Conservation (phyloP, 1,139 yeast genomes). For the Sugiyamaella japonica region DNA sequence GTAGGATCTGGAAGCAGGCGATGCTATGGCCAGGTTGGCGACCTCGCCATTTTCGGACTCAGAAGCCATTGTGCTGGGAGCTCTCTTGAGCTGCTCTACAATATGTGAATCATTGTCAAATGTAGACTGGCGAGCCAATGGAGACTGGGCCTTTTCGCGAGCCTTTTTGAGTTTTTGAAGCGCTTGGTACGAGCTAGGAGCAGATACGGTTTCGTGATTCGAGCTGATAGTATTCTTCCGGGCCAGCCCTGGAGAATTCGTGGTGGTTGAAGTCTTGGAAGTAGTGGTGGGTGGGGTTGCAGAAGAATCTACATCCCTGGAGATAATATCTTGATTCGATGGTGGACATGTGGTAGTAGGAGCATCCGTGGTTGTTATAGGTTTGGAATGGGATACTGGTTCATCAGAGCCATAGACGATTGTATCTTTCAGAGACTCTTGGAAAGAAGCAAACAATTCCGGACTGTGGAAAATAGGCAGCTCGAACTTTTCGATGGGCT, state of each 20-base stretch:
- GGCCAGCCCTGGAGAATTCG: constrained; percentile 21
- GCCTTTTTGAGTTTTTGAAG: constrained; percentile 24
- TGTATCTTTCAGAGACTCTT: constrained; percentile 10
- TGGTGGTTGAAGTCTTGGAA: background rate
- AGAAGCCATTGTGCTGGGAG: constrained; percentile 10
- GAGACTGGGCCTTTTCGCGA: constrained; percentile 13
- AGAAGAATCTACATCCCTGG: background rate
- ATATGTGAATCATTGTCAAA: constrained; percentile 26
- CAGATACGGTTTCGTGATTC: constrained; percentile 21
- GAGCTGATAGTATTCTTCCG: constrained; percentile 33
- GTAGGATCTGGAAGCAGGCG: constrained; percentile 12
- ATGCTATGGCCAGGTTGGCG: constrained; percentile 1
- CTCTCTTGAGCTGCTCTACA: constrained; percentile 25
- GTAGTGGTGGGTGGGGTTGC: background rate
- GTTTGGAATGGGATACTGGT: background rate
- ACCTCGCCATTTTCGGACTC: constrained; percentile 7
- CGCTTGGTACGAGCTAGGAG: constrained; percentile 24
- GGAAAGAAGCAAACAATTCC: constrained; percentile 12
- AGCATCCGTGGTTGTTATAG: background rate
- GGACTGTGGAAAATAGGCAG: constrained; percentile 15
- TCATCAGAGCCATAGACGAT: background rate
- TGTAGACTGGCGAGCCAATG: constrained; percentile 2
- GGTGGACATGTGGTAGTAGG: background rate
- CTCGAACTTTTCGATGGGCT: constrained; percentile 7
- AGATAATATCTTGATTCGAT: background rate